A percentile compares a stretch with the other conserved stretches of the same genome.
Evolutionary conservation across 805 yeast species (phyloP).

Genomic region (Cyberlindnera suaveolens): DNA sequence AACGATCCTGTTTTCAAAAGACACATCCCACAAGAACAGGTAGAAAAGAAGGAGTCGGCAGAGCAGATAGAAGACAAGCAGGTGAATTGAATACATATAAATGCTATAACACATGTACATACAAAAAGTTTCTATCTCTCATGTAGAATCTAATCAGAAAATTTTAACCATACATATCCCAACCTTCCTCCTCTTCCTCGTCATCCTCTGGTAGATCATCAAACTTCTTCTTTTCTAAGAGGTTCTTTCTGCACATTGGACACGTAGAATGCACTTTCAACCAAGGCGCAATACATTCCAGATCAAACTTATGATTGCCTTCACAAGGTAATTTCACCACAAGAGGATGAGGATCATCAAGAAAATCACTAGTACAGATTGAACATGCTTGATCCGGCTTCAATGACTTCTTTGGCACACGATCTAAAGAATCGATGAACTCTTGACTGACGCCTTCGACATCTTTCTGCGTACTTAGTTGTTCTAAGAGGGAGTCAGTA

Average conservation of each 20-base stretch:
- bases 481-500: constrained; percentile 22
- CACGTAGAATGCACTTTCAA: constrained; percentile 66
- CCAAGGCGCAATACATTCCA: constrained; percentile 93
- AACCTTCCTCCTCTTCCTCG: constrained; percentile 54
- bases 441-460: constrained; percentile 56
- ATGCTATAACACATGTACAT: constrained; percentile 7
- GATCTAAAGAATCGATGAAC: constrained; percentile 69
- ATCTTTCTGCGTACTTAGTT: constrained; percentile 16
- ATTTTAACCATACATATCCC: constrained; percentile 67
- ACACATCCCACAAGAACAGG: constrained; percentile 26
- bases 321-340: constrained; percentile 70
- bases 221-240: constrained; percentile 43
- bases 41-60: constrained; percentile 3
- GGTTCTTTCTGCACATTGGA: constrained; percentile 79
- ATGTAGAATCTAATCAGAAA: constrained; percentile 17
- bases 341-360: constrained; percentile 70
- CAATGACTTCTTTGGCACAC: constrained; percentile 46
- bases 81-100: neutral
- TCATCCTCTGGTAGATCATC: constrained; percentile 22
- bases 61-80: constrained; percentile 8
- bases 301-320: constrained; percentile 65
- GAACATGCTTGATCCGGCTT: constrained; percentile 63
- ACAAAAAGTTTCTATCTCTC: neutral
- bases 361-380: constrained; percentile 71
- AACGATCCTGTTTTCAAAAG: constrained; percentile 64